Percentiles rank a stretch among this genome's conserved stretches.
phyloP scores from a whole-genome alignment of 768 basidiomycete species.

The Amanita rimosa region DNA sequence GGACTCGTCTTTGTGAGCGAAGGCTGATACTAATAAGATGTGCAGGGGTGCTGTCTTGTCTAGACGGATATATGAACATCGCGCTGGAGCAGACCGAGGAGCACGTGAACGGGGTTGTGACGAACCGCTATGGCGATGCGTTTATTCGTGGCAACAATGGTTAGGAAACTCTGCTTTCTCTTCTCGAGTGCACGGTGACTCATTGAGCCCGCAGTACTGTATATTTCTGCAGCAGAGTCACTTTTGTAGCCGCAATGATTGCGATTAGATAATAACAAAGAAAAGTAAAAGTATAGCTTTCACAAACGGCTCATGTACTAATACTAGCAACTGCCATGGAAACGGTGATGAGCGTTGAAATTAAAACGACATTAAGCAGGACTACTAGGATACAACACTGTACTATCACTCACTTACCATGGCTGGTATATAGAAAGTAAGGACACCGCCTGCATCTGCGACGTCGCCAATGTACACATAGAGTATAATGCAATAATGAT shows the following conservation, averaged over 20 bases:
- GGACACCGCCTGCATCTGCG: conserved; percentile 68
- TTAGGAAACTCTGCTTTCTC: conserved; percentile 18
- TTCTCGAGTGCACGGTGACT: not conserved
- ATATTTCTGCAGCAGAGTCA: conserved; percentile 64
- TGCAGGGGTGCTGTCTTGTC: conserved; percentile 81
- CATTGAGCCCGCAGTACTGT: conserved; percentile 39
- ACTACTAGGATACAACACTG: no score
- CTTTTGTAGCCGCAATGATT: not conserved
- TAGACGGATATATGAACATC: conserved; percentile 99
- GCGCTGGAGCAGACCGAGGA: conserved; percentile 97
- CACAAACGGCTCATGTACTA: no score
- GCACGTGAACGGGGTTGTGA: conserved; percentile 78
- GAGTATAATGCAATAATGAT: conserved; percentile 73
- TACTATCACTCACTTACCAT: conserved; percentile 43
- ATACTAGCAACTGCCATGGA: no score
- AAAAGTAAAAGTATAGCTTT: no score
- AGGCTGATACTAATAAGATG: not conserved
- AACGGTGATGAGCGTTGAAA: no score
- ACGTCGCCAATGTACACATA: conserved; percentile 85
- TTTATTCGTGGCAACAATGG: conserved; percentile 95
- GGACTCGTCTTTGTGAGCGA: not conserved
- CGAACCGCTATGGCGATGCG: conserved; percentile 88
- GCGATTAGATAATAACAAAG: not conserved
- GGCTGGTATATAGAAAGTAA: conserved; percentile 84
- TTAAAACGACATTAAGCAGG: no score